Base-by-base conservation (phyloP, 257 asterid species). In the Lavandula angustifolia region DNA sequence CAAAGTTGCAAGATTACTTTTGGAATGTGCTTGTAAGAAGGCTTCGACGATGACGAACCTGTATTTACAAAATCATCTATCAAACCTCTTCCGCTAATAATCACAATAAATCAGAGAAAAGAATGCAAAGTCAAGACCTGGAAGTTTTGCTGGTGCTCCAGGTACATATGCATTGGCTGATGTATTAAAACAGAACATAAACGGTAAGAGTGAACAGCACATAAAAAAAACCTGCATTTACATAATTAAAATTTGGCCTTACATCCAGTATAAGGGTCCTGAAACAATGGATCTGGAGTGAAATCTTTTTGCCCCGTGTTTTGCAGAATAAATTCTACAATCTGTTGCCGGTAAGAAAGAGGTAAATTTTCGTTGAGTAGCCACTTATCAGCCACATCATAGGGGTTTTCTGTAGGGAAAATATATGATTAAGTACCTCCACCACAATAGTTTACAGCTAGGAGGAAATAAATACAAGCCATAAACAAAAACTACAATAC, bases 211-310 rank as follows among this genome's bases (percentile, higher is more conserved):
- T 54, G 44, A 69, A 44, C 11, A 33, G 17, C 54, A 57, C 37
- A 64, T 49, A 55, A 61, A 44, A 60, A 67, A 47, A 40, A 54
- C 49, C 63, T 69, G 33, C 60, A 56, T 18, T 34, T 27, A 57
- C 37, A 29, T 16, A 57, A 50, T 41, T 11, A 63, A 58, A 61
- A 62, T 60, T 37, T 37, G 62, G 66, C 52, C 95, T 87, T 77
- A 90, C 98, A 79, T 68, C 99, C 99, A 66, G 99, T 94, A 76
- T 73, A 94, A 63, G 99, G 99, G 71, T 94, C 98, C 48, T 85
- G 82, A 71, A 79, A 94, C 69, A 83, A 73, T 72, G 95, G 85
- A 76, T 90, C 89, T 11, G 91, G 87, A 71, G 86, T 78, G 67
- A 86, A 83, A 82, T 87, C 82, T 49, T 54, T 83, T 75, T 94